Conservation (phyloP, 805 yeast genomes). For the Saturnispora quitensis region DNA sequence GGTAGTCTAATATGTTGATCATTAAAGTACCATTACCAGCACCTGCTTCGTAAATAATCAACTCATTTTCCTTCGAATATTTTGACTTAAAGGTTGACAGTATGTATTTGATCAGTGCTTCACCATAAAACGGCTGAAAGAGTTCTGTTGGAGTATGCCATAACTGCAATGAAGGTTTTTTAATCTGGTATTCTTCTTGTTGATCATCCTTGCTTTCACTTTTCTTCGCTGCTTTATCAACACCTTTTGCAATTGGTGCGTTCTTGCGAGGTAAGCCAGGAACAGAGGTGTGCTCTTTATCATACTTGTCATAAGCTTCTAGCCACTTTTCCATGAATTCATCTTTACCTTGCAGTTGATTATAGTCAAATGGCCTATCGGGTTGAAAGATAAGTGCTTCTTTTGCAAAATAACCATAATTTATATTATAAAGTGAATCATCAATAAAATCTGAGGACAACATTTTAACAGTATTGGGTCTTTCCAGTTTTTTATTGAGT, state of each 20-base stretch:
- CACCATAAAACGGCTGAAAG: constrained; percentile 78
- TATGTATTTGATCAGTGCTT: constrained; percentile 74
- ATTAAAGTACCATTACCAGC: constrained; percentile 86
- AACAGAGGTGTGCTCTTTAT: constrained; percentile 17
- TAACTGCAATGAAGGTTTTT: constrained; percentile 45
- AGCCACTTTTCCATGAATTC: constrained; percentile 66
- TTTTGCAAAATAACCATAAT: constrained; percentile 73
- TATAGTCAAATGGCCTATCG: constrained; percentile 54
- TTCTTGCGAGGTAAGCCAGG: constrained; percentile 6
- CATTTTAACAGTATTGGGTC: constrained; percentile 64
- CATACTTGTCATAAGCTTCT: constrained; percentile 47
- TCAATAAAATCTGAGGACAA: constrained; percentile 73
- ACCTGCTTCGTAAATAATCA: constrained; percentile 78
- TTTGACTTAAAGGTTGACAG: constrained; percentile 62
- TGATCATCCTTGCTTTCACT: not conserved
- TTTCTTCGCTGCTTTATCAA: not conserved
- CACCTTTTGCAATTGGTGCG: not conserved
- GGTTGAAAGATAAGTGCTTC: constrained; percentile 73
- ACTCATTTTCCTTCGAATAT: constrained; percentile 58
- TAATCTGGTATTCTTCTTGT: constrained; percentile 8
- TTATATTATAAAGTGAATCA: constrained; percentile 72
- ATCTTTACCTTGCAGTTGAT: constrained; percentile 49
- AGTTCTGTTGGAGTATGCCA: constrained; percentile 91
- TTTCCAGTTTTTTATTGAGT: constrained; percentile 28
- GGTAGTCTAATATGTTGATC: constrained; percentile 61